Base-by-base conservation (phyloP, 768 basidiomycete genomes). In the Cantharellus anzutake region DNA sequence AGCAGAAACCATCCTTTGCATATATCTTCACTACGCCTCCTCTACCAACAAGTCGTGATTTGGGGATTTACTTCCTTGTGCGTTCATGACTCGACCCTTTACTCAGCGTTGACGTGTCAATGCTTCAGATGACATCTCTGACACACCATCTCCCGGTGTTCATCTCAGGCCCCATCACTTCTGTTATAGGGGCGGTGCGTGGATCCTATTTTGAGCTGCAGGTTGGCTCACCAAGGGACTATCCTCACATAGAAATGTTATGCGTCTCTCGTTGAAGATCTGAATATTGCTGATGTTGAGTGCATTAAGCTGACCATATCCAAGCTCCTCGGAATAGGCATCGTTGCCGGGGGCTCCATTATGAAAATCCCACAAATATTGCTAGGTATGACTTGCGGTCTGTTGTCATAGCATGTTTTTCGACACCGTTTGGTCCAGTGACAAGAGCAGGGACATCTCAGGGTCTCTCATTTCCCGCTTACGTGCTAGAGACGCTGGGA, bases 311-410 rank as follows among this genome's bases (percentile, higher is more conserved):
- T 90, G 70, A 79, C 89, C 0, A 69, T 96, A 58, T 96, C 92
- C 2, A 98, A 98, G 68, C 92, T 83, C 0, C 73, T 99, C 4
- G 93, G 96, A 0, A 72, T 99, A 14, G 94, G 84, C 0, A 93
- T 98, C 57, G 92, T 98, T 50, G 74, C 86, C 1, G 94, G 87
- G 48, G 93, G 93, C 0, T 82, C 84, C 2, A 87, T 99, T 63
- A 86, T 99, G 82, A 99, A 99, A 71, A 79, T 98, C 2, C 94
- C 94, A 1, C 94, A 98, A 68, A 74, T 96, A n/a, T 65, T 87
- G 38, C 77, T 90, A 59, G 88, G 87, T 88, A 65, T 67, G 86
- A 74, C 38, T 16, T 57, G 37, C 41, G 34, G 7, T 57, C 7
- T 42, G 37, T 14, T 57, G 5, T 14, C 37, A 41, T 1, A 39